Base-by-base conservation (phyloP, 495 filamentous ascomycete genomes). In the Xylaria venustula region DNA sequence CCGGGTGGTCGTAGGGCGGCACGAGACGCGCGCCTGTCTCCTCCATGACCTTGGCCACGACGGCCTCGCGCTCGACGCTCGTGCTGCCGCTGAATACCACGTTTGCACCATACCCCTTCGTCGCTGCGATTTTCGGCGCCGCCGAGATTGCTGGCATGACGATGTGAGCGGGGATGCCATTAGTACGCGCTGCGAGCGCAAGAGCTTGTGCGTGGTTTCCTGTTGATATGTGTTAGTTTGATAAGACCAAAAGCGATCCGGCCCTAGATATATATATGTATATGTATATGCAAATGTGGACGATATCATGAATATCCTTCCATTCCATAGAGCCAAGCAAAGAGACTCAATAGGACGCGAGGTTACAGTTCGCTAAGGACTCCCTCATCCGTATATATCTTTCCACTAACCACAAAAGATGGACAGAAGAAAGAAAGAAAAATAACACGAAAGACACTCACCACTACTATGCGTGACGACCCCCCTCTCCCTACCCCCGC, bases 161-260 rank as follows among this genome's bases (percentile, higher is more conserved):
- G 64, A 98, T 90, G 75, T 91, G 81, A 0, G 91, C 89, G 1
- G 87, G 85, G 15, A 79, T 75, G 42, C 62, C 65, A 62, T 78
- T 76, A 9, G 83, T 85, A 17, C 78, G 81, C 7, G 94, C 91
- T 0, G 94, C 94, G 37, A 97, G 86, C 3, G 94, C 85, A 56
- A 98, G 88, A 19, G 94, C 94, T 83, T 96, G 92, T 0, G 94
- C 94, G 75, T 98, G 94, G 78, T 98, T 98, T 26, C 93, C 93
- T 91, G n/a, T 62, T 36, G 48, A 63, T 58, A 59, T 52, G 22
- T 46, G 26, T 46, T 41, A 25, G 28, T 32, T 36, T 28, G 50
- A 36, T n/a, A n/a, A n/a, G n/a, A n/a, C n/a, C n/a, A n/a, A n/a
- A n/a, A n/a, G n/a, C n/a, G n/a, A n/a, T n/a, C n/a, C n/a, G n/a